These are phyloP conservation scores for Phytophthora lateralis DNA, from an alignment of 352 stramenopile genomes.

Conservation along the genomic window DNA sequence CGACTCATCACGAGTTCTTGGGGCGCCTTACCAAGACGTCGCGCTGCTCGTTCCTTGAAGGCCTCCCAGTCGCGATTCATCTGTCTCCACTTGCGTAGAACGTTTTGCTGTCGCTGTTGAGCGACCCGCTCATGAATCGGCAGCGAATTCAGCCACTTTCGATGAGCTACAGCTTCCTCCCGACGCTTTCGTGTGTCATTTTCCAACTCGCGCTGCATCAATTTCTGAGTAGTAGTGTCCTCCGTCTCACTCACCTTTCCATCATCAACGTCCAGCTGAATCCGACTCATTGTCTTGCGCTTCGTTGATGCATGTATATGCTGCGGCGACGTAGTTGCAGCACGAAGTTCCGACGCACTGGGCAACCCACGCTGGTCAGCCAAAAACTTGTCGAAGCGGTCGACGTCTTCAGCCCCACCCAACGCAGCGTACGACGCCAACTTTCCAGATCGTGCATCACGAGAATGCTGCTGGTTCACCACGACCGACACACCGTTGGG, in stretches of 20 bases:
- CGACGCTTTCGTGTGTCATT: slow-evolving; percentile 49
- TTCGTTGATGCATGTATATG: slow-evolving; percentile 45
- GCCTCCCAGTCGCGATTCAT: slow-evolving; percentile 73
- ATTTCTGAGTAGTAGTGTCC: slow-evolving; percentile 18
- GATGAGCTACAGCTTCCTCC: slow-evolving; percentile 50
- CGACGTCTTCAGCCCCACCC: slow-evolving; percentile 57
- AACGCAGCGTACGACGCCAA: slow-evolving; percentile 69
- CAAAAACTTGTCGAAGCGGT: slow-evolving; percentile 66
- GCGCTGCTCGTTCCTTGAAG: slow-evolving; percentile 66
- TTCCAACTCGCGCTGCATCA: slow-evolving; percentile 38
- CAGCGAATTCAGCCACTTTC: slow-evolving; percentile 71
- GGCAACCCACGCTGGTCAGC: slow-evolving; percentile 39
- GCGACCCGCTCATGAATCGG: slow-evolving; percentile 74
- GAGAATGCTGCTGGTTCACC: slow-evolving; percentile 24
- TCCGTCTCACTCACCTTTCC: neutral
- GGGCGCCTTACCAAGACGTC: slow-evolving; percentile 64
- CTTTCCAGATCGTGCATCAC: slow-evolving; percentile 45
- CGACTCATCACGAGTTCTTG: slow-evolving; percentile 88
- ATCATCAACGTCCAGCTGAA: slow-evolving; percentile 23
- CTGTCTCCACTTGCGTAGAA: slow-evolving; percentile 69
- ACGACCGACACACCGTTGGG: neutral
- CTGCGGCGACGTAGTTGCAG: slow-evolving; percentile 17
- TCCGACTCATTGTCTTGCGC: slow-evolving; percentile 38
- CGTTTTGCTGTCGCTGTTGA: slow-evolving; percentile 72
- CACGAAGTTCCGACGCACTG: slow-evolving; percentile 39